Evolutionary conservation across 768 basidiomycete genomes (phyloP), one percentile per base, ranked within the genome.

Genomic region (Suillus subluteus): DNA sequence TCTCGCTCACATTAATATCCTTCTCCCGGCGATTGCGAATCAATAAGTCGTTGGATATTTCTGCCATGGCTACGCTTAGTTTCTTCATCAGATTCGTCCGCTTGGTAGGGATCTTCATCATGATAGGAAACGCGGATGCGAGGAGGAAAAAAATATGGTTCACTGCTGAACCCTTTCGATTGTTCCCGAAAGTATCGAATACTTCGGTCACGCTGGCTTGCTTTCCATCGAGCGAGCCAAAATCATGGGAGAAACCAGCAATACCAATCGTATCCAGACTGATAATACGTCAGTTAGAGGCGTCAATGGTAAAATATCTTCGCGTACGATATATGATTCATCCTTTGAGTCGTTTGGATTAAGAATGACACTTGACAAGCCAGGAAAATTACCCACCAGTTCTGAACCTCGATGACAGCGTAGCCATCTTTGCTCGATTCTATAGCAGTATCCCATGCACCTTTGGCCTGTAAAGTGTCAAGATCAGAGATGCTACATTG

Each of bases 381-480:
- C 23, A 2, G 7, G 6, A 55, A 37, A 8, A 16, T 12, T 9
- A 72, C 75, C 7, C 52, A 82, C 83, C 86, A 86, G 54, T 69
- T 74, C 66, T 86, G 82, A 15, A 86, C 84, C 52, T 87, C 83
- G 40, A 86, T 82, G 6, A 81, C 43, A 0, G 76, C 73, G 30
- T 77, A 73, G 3, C 70, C 74, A n/a, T 63, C 63, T 2, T 70
- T 67, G 3, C 21, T 62, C n/a, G 72, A 59, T 38, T 77, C 73
- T 2, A 79, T 67, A 23, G 71, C 56, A 2, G 69, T 62, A 12
- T 80, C 79, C 79, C 79, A 80, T 30, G 65, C 62, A 0, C 70
- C 65, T 72, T 78, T 79, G 8, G 67, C 71, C 78, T 80, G 59
- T 72, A 30, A 4, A 30, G 3, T 30, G 16, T 26, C 26, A 30